Evolutionary conservation across 768 basidiomycete species (phyloP).

Genomic region (Mrakia gelida): DNA sequence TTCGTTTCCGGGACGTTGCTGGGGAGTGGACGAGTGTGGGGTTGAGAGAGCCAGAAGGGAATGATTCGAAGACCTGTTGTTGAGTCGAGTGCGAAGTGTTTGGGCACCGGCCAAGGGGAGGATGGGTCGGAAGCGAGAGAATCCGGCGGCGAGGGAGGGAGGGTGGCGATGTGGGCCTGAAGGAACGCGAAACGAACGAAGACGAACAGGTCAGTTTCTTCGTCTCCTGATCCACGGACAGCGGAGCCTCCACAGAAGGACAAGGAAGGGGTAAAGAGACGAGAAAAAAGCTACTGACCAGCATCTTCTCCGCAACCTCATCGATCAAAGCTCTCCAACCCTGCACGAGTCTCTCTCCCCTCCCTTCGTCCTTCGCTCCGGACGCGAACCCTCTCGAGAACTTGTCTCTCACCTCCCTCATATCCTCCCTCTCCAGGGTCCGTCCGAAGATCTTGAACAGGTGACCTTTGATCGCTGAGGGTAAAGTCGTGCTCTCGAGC

Average conservation of each 20-base stretch:
- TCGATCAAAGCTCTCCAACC: constrained; percentile 55
- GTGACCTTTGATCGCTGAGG: constrained; percentile 82
- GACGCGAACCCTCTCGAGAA: constrained; percentile 32
- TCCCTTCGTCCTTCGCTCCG: constrained; percentile 34
- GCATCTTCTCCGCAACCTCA: constrained; percentile 61
- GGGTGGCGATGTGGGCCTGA: constrained; percentile 13
- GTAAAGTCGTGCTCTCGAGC: constrained; percentile 64
- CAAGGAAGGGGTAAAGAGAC: background rate
- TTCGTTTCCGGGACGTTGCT: constrained; percentile 10
- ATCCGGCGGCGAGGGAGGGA: background rate
- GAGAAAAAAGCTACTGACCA: constrained; percentile 46
- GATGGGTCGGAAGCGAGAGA: background rate
- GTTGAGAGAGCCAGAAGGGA: constrained; percentile 69
- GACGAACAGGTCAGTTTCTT: background rate
- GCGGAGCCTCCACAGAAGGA: background rate
- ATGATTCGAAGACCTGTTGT: constrained; percentile 54
- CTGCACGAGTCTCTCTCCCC: constrained; percentile 44
- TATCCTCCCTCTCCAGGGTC: constrained; percentile 14
- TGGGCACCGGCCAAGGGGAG: constrained; percentile 34
- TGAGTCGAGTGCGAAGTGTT: constrained; percentile 49
- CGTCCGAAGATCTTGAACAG: constrained; percentile 73
- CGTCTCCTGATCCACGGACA: too few relatives aligned
- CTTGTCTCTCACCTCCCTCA: constrained; percentile 34
- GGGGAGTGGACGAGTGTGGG: constrained; percentile 55
- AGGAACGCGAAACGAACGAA: constrained; percentile 34